These are phyloP conservation scores for Coemansia erecta DNA, from an alignment of 192 early-diverging fungal genomes.

Conservation along the genomic window DNA sequence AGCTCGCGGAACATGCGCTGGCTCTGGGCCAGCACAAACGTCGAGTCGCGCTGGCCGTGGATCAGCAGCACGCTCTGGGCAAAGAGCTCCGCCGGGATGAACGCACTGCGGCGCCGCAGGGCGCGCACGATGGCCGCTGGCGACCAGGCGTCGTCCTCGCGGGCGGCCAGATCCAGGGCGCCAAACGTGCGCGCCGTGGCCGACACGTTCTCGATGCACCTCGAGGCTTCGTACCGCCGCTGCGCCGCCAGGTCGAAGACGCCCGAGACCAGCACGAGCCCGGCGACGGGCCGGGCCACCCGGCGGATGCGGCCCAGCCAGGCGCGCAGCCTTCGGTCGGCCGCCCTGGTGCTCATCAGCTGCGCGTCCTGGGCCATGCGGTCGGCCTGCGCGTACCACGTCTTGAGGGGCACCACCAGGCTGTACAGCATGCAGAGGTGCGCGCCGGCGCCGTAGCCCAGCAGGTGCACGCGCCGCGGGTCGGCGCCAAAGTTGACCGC, in stretches of 20 bases:
- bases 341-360: slow-evolving; percentile 30
- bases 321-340: slow-evolving; percentile 33
- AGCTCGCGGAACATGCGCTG: slow-evolving; percentile 50
- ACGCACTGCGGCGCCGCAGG: slow-evolving; percentile 38
- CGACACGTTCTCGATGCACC: slow-evolving; percentile 48
- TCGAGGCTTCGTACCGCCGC: slow-evolving; percentile 47
- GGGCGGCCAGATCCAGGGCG: neutral
- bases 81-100: slow-evolving; percentile 42
- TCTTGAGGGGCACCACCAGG: slow-evolving; percentile 45
- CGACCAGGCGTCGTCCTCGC: slow-evolving; percentile 51
- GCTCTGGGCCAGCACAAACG: slow-evolving; percentile 50
- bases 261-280: slow-evolving; percentile 48
- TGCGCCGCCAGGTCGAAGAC: slow-evolving; percentile 48
- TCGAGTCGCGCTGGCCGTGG: slow-evolving; percentile 50
- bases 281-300: slow-evolving; percentile 40
- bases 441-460: slow-evolving; percentile 52
- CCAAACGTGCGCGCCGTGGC: slow-evolving; percentile 40
- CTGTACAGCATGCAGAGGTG: slow-evolving; percentile 54
- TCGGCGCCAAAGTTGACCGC: slow-evolving; percentile 49
- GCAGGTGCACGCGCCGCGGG: slow-evolving; percentile 36
- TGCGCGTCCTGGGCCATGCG: slow-evolving; percentile 42
- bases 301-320: slow-evolving; percentile 28
- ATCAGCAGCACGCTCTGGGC: slow-evolving; percentile 43
- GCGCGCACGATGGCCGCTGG: slow-evolving; percentile 34
- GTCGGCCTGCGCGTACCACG: slow-evolving; percentile 52